Evolutionary conservation across 345 rosid genomes (phyloP), one percentile per base, ranked within the genome.

Genomic region (Conringia planisiliqua): DNA sequence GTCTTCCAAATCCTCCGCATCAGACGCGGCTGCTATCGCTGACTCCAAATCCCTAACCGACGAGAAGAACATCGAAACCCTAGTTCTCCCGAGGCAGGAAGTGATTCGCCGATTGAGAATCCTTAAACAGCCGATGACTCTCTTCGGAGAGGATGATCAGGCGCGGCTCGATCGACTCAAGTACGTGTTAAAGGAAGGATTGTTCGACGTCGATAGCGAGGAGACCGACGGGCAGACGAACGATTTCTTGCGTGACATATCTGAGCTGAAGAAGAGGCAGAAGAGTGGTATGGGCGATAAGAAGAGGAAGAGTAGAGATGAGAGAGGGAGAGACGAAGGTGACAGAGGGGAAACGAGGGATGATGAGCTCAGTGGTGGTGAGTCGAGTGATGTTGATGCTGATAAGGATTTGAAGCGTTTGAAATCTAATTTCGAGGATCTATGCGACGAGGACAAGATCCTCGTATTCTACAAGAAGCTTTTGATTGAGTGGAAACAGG

Each of bases 401-500:
- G 99, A 92, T 76, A 88, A 90, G 79, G 99, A 95, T 82, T 70
- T 82, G 79, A 90, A 90, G 71, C 73, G 92, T 66, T 92, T 95
- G 97, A 90, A 89, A 77, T 82, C 97, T 0, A 85, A 95, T 56
- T 95, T 95, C 2, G 92, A 89, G 47, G 99, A 95, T 54, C 72
- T 95, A 39, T 90, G 99, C 18, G 96, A 86, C 38, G 99, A 95
- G 66, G 99, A 95, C 65, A 95, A 89, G 85, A 95, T 95, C 43
- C 74, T 95, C 78, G 99, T 92, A 18, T 95, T 90, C 61, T 95
- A 89, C 73, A 95, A 90, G 83, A 90, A 84, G 85, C 36, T 92
- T 71, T 82, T 92, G 96, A 87, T 85, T 80, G 97, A 95, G 62
- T 95, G 99, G 99, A 85, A 90, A 1, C 96, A 95, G 80, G 99